Conservation (phyloP, 1,284 basidiomycete genomes). For the Calocybe gambosa region DNA sequence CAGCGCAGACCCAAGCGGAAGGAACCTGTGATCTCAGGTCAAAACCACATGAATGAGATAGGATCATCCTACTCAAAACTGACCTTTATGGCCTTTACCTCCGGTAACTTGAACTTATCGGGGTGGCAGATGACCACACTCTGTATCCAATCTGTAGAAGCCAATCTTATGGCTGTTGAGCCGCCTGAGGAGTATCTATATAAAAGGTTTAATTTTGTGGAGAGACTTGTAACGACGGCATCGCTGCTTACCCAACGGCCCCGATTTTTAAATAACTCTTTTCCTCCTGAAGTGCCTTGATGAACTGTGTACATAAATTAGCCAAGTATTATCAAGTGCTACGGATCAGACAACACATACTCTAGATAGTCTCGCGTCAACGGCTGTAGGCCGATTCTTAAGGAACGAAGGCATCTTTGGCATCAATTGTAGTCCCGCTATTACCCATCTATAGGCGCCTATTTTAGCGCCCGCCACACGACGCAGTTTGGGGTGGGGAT, state of each 20-base stretch:
- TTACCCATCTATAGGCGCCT: constrained; percentile 7
- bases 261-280: constrained; percentile 55
- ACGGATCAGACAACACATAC: constrained; percentile 2
- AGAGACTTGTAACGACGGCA: no score
- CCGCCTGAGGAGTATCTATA: constrained; percentile 61
- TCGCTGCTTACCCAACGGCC: constrained; percentile 43
- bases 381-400: constrained; percentile 33
- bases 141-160: constrained; percentile 34
- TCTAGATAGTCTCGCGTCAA: constrained; percentile 25
- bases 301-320: constrained; percentile 32
- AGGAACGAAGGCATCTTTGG: constrained; percentile 28
- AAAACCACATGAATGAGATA: neutral
- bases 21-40: constrained; percentile 30
- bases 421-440: constrained; percentile 20
- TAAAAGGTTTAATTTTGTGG: neutral
- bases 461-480: neutral
- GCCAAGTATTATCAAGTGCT: neutral
- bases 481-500: constrained; percentile 1
- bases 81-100: constrained; percentile 40
- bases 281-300: constrained; percentile 39
- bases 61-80: neutral
- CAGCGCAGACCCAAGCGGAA: constrained; percentile 48
- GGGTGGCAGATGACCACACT: constrained; percentile 57
- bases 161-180: constrained; percentile 34
- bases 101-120: constrained; percentile 29